A percentile compares a stretch with the other conserved stretches of the same genome.
phyloP scores from a whole-genome alignment of 2,329 filamentous ascomycete genomes.

The Tolypocladium tropicale region DNA sequence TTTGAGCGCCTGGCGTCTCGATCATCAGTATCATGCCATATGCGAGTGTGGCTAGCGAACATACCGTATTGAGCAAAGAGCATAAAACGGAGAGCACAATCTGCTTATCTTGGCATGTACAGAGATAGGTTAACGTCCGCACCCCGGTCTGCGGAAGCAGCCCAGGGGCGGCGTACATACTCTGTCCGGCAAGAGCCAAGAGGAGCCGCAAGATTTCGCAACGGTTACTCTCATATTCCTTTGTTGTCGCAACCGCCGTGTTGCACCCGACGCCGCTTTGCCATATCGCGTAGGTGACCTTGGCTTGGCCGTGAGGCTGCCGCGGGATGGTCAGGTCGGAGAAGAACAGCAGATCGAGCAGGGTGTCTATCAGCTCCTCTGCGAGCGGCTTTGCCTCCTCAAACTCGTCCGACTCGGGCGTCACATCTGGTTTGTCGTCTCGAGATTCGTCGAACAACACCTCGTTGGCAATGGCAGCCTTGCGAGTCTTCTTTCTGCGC shows the following conservation, averaged over 20 bases:
- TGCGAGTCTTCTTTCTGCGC: constrained; percentile 61
- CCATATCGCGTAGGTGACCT: constrained; percentile 92
- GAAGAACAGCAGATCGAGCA: constrained; percentile 86
- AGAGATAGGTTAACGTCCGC: constrained; percentile 77
- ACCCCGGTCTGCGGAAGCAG: constrained; percentile 74
- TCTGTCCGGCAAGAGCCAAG: constrained; percentile 76
- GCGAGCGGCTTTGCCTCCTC: constrained; percentile 80
- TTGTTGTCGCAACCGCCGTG: constrained; percentile 74
- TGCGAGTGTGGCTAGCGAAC: constrained; percentile 14
- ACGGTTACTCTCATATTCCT: constrained; percentile 86
- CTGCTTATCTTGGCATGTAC: constrained; percentile 82
- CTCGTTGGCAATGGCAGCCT: constrained; percentile 56
- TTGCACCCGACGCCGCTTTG: constrained; percentile 96
- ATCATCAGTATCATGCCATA: constrained; percentile 1
- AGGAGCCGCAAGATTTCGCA: constrained; percentile 82
- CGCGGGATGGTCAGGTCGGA: constrained; percentile 77
- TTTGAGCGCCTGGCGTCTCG: constrained; percentile 62
- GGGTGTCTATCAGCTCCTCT: constrained; percentile 83
- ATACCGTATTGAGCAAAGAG: constrained; percentile 84
- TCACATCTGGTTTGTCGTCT: constrained; percentile 37
- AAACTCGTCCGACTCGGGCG: constrained; percentile 49
- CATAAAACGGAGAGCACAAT: constrained; percentile 82
- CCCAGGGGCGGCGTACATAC: constrained; percentile 82
- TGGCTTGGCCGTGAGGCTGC: constrained; percentile 59
- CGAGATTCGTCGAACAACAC: constrained; percentile 75